These are phyloP conservation scores for Aspergillus haitiensis DNA, from an alignment of 495 filamentous ascomycete species.

Conservation along the genomic window DNA sequence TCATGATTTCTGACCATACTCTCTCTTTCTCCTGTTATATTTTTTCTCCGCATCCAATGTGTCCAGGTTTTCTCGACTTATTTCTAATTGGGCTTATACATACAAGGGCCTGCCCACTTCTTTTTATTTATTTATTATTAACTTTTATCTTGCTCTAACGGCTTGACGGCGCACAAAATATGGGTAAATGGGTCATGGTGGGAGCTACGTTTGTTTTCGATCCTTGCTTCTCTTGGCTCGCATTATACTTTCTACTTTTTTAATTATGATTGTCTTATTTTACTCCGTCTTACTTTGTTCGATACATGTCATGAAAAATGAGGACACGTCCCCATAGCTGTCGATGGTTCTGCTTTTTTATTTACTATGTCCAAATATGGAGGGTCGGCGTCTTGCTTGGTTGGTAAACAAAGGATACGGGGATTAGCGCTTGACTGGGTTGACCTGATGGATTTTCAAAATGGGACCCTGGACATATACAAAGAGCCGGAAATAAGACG, in stretches of 20 bases:
- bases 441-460: conserved; percentile 25
- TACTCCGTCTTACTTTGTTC: conserved; percentile 29
- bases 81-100: conserved; percentile 49
- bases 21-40: conserved; percentile 39
- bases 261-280: conserved; percentile 30
- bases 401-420: conserved; percentile 23
- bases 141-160: conserved; percentile 21
- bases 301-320: conserved; percentile 25
- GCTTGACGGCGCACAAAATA: conserved; percentile 42
- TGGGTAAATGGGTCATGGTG: conserved; percentile 25
- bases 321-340: conserved; percentile 27
- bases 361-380: conserved; percentile 25
- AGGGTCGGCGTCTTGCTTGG: conserved; percentile 36
- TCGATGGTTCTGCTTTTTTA: conserved; percentile 32
- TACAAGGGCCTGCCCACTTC: conserved; percentile 37
- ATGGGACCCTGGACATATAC: conserved; percentile 32
- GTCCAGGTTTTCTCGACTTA: conserved; percentile 26
- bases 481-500: conserved; percentile 24
- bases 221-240: conserved; percentile 22
- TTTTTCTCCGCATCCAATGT: conserved; percentile 26
- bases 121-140: conserved; percentile 27
- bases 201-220: conserved; percentile 31
- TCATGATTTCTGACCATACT: conserved; percentile 20
- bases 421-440: conserved; percentile 22
- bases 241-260: conserved; percentile 22